phyloP scores from a whole-genome alignment of 176 grass and related monocot genomes.

The Oryza glaberrima region DNA sequence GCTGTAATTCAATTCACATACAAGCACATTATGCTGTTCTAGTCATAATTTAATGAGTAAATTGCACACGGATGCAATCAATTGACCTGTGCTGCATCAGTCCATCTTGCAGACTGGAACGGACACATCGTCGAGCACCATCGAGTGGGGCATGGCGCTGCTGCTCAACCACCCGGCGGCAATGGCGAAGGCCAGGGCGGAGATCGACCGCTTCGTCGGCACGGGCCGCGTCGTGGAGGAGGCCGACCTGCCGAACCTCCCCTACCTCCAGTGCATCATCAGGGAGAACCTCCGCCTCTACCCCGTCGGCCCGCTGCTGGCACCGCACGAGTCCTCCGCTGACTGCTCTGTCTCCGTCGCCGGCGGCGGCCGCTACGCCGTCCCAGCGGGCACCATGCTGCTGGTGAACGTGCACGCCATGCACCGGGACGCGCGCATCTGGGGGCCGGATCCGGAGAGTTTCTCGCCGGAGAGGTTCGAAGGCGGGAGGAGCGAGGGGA shows the following conservation, averaged over 20 bases:
- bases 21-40: neutral
- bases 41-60: neutral
- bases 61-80: too few species aligned
- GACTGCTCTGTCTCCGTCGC: neutral
- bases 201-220: slow-evolving; percentile 25
- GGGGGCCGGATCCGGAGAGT: slow-evolving; percentile 8
- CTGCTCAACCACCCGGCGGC: slow-evolving; percentile 25
- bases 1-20: too few species aligned
- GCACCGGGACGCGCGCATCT: neutral
- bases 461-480: slow-evolving; percentile 44
- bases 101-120: slow-evolving; percentile 32
- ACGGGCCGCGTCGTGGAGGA: slow-evolving; percentile 21
- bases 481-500: slow-evolving; percentile 17
- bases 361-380: slow-evolving; percentile 14
- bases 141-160: slow-evolving; percentile 38
- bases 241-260: slow-evolving; percentile 32
- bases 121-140: slow-evolving; percentile 32
- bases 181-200: slow-evolving; percentile 19
- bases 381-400: slow-evolving; percentile 37
- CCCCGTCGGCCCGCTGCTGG: slow-evolving; percentile 6
- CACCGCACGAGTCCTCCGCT: slow-evolving; percentile 24
- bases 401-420: slow-evolving; percentile 39
- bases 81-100: slow-evolving; percentile 23
- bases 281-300: slow-evolving; percentile 36
- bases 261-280: slow-evolving; percentile 39